Conservation (phyloP, 2,329 filamentous ascomycete species). For the Botryotinia globosa region DNA sequence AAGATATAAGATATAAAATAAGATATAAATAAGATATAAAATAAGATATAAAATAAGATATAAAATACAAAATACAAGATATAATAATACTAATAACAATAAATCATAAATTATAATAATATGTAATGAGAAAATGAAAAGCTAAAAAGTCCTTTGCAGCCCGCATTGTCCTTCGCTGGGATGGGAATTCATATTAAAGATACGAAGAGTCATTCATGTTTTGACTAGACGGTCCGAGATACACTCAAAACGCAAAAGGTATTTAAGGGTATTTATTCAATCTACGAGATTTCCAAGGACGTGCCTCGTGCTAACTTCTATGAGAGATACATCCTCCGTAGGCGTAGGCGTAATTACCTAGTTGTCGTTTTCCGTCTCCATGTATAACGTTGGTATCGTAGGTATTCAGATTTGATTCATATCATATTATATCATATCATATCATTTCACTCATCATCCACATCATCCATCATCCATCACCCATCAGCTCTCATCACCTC, state of each 20-base stretch:
- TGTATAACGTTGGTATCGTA: slow-evolving; percentile 11
- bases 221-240: background rate
- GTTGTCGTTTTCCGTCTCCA: background rate
- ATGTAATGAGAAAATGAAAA: background rate
- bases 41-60: background rate
- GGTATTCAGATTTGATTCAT: background rate
- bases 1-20: background rate
- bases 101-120: background rate
- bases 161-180: background rate
- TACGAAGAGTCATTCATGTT: background rate
- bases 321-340: background rate
- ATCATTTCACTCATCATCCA: background rate
- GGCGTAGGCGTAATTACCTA: too few relatives aligned
- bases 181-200: slow-evolving; percentile 1
- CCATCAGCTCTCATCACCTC: background rate
- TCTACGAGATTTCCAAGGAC: background rate
- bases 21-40: too few relatives aligned
- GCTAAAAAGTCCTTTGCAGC: background rate
- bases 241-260: background rate
- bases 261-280: background rate
- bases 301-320: background rate
- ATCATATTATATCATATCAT: background rate
- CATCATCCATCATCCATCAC: background rate
- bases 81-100: too few relatives aligned
- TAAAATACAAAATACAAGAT: background rate